Evolutionary conservation across 2,329 filamentous ascomycete species (phyloP), one percentile per base, ranked within the genome.

Genomic region (Harringtonia aguacate): DNA sequence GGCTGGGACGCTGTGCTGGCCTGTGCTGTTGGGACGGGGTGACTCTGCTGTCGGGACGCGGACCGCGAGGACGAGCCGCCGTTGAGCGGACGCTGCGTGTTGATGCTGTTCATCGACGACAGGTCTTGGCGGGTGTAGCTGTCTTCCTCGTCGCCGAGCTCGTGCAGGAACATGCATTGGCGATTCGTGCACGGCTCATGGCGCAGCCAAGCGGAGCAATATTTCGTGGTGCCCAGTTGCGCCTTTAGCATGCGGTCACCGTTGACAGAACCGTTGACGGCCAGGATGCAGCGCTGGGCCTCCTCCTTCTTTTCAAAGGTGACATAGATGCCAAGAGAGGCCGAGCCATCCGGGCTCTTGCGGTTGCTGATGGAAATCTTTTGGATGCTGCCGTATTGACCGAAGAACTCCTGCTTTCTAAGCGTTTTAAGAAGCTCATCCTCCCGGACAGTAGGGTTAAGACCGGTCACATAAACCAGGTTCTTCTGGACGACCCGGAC

Each of bases 291-390:
- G 31, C 77, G 79, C 34, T 83, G 83, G 15, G 92, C 92, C 63
- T 97, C 92, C 52, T 87, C 80, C 59, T 94, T 94, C 51, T 78
- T 82, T 53, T 92, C 84, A 60, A 95, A 98, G 0, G 92, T 98
- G n/a, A 98, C 92, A 58, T 98, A 98, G 41, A 98, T 90, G 38
- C 92, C 92, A 6, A 98, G 82, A 0, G 89, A 94, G 55, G 92
- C 85, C 52, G 87, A 85, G 27, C 76, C 76, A 56, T 81, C 77
- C 28, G 77, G 74, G 48, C 74, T 86, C 62, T 94, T 95, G 34
- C 88, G 79, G 62, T 95, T 95, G 70, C 89, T 97, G 52, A 98
- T 94, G 44, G 95, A 94, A 45, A 98, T 97, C 64, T 98, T 98
- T 59, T 95, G 84, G 54, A 98, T 98, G 58, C 90, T 92, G 54